These are phyloP conservation scores for Clavaria fumosa DNA, from an alignment of 768 basidiomycete genomes.

Conservation along the genomic window DNA sequence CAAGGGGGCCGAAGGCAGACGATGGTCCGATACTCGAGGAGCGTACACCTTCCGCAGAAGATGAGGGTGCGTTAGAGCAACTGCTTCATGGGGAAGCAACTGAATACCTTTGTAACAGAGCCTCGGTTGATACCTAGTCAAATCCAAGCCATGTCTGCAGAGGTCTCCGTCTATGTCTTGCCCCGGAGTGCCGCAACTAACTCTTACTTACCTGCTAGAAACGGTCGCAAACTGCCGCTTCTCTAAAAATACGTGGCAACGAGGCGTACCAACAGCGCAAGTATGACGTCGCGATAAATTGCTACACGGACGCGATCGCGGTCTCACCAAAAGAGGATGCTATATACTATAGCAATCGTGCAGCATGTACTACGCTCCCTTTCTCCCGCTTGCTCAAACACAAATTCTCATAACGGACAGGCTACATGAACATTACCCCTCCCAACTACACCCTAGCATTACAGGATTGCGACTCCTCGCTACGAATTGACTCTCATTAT, in stretches of 20 bases:
- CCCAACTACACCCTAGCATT: conserved; percentile 74
- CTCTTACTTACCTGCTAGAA: conserved; percentile 33
- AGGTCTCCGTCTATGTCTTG: conserved; percentile 26
- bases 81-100: conserved; percentile 4
- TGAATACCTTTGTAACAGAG: conserved; percentile 15
- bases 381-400: background rate
- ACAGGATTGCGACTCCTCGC: conserved; percentile 77
- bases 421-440: conserved; percentile 83
- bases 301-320: conserved; percentile 63
- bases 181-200: conserved; percentile 1
- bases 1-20: conserved; percentile 44
- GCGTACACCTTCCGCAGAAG: conserved; percentile 29
- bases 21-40: conserved; percentile 79
- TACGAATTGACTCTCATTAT: conserved; percentile 70
- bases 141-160: conserved; percentile 40
- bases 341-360: conserved; percentile 93
- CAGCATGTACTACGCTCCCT: conserved; percentile 49
- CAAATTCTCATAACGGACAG: conserved; percentile 21
- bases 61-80: conserved; percentile 15
- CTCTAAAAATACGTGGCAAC: conserved; percentile 61
- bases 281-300: conserved; percentile 41
- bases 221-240: conserved; percentile 42
- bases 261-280: conserved; percentile 47
- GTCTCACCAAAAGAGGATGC: conserved; percentile 70
- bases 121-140: conserved; percentile 36